phyloP scores from a whole-genome alignment of 1,284 basidiomycete species.

The Pseudozyma hubeiensis region DNA sequence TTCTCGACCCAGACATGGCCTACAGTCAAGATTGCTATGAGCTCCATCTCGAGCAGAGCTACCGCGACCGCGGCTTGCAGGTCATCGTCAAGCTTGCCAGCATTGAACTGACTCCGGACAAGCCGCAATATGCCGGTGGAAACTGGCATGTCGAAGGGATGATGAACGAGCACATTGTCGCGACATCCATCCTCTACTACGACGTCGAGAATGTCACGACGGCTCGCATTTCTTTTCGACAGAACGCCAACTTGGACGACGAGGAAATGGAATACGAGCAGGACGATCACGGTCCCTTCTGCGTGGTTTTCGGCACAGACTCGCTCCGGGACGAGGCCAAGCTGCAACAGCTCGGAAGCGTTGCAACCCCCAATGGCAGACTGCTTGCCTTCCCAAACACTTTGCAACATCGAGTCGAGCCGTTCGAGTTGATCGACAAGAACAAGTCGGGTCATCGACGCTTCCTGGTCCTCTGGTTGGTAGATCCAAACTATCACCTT shows the following conservation, averaged over 20 bases:
- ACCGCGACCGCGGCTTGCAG: neutral
- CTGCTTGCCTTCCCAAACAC: too few relatives aligned
- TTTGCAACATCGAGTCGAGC: neutral
- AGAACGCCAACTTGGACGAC: too few relatives aligned
- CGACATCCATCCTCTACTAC: neutral
- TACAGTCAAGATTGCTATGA: neutral
- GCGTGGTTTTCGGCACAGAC: too few relatives aligned
- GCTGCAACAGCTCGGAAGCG: too few relatives aligned
- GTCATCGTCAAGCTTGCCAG: neutral
- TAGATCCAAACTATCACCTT: too few relatives aligned
- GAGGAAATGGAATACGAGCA: neutral
- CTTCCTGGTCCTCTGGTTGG: too few relatives aligned
- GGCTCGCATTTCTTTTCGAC: too few relatives aligned
- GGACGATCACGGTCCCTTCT: neutral
- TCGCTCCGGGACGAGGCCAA: too few relatives aligned
- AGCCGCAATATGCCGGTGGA: neutral
- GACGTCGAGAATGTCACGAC: neutral
- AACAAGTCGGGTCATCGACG: too few relatives aligned
- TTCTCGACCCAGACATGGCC: too few relatives aligned
- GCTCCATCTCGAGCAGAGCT: neutral
- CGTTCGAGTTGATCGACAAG: neutral
- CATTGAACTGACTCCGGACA: neutral
- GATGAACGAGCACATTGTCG: slow-evolving; percentile 1
- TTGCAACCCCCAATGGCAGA: too few relatives aligned
- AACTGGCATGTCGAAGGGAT: neutral